These are phyloP conservation scores for Hyphochytrium catenoides DNA, from an alignment of 352 stramenopile genomes.

Conservation along the genomic window DNA sequence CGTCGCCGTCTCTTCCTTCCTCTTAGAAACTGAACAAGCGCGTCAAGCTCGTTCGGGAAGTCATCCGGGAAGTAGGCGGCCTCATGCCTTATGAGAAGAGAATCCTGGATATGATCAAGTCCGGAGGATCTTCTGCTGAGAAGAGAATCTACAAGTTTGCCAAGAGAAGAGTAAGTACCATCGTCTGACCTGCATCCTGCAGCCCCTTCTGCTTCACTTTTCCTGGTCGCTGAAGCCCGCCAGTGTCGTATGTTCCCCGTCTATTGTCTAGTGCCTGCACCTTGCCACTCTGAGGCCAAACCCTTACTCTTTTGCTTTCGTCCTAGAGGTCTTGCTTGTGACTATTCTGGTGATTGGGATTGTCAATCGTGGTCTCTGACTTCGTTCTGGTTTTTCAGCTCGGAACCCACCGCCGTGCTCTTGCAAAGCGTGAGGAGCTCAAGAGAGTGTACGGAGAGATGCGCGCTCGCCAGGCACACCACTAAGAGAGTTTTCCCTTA, in stretches of 20 bases:
- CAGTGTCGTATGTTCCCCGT: no score
- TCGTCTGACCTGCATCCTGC: not conserved
- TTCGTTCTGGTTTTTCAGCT: constrained; percentile 30
- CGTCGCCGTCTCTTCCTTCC: no score
- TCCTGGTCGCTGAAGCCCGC: no score
- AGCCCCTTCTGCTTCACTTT: no score
- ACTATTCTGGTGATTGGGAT: no score
- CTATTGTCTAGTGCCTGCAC: no score
- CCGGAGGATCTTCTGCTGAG: constrained; percentile 79
- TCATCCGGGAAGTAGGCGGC: constrained; percentile 91
- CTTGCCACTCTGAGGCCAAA: no score
- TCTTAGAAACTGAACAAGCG: constrained; percentile 85
- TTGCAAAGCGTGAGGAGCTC: constrained; percentile 97
- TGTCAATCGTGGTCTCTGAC: no score
- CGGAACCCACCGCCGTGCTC: constrained; percentile 88
- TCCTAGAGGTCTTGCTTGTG: no score
- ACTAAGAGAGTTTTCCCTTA: no score
- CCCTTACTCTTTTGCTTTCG: no score
- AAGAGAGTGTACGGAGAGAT: constrained; percentile 91
- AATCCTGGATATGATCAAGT: constrained; percentile 99
- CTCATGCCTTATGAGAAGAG: constrained; percentile 97
- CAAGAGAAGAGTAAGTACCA: constrained; percentile 72
- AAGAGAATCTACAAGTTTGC: constrained; percentile 99
- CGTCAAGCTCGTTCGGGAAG: constrained; percentile 76
- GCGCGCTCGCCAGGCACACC: constrained; percentile 84